These are phyloP conservation scores for Solanum acaule DNA, from an alignment of 257 asterid genomes.

Conservation along the genomic window DNA sequence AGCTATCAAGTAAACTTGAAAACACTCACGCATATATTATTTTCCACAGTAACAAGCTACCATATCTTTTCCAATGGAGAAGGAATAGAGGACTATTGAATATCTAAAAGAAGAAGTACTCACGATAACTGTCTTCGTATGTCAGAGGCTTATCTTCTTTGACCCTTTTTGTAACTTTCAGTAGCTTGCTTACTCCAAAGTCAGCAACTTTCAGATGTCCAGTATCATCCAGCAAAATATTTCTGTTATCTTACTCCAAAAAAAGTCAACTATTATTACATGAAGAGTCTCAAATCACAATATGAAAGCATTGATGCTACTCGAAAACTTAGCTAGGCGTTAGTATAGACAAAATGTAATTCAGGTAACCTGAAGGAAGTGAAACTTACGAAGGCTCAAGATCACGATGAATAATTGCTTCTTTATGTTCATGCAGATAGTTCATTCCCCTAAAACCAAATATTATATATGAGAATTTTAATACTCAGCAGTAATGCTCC, in stretches of 20 bases:
- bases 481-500: background rate
- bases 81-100: background rate
- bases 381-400: conserved; percentile 93
- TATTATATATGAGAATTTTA: background rate
- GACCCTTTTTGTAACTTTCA: conserved; percentile 56
- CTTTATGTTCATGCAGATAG: conserved; percentile 72
- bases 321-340: background rate
- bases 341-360: background rate
- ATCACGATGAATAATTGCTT: conserved; percentile 83
- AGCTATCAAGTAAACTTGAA: background rate
- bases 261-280: background rate
- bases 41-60: background rate
- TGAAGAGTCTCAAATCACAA: background rate
- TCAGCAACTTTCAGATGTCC: conserved; percentile 98
- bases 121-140: conserved; percentile 59
- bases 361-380: background rate
- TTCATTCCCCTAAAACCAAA: conserved; percentile 82
- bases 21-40: background rate
- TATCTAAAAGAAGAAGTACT: conserved; percentile 23
- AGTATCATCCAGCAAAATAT: conserved; percentile 86
- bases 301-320: background rate
- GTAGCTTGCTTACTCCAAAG: conserved; percentile 86
- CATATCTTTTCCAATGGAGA: background rate
- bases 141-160: conserved; percentile 55
- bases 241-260: conserved; percentile 43